These are phyloP conservation scores for Neurospora africana DNA, from an alignment of 495 filamentous ascomycete genomes.

Conservation along the genomic window DNA sequence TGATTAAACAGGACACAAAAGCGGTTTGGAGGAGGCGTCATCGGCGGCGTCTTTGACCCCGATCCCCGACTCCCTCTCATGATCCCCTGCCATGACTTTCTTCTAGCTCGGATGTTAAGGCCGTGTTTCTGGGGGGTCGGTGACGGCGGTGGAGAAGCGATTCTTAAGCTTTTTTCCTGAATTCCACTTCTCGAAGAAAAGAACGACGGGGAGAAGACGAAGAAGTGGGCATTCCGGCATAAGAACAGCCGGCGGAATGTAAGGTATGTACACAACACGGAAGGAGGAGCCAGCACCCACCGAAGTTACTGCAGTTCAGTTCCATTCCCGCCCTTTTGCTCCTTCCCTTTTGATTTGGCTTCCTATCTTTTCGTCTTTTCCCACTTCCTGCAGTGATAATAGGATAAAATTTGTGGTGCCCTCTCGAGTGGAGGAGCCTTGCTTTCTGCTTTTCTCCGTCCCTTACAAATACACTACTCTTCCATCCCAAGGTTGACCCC, in stretches of 20 bases:
- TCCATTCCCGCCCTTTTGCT: background rate
- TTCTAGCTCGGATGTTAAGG: background rate
- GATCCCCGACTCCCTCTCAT: background rate
- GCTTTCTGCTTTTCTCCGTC: background rate
- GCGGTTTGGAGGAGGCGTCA: background rate
- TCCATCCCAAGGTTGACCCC: background rate
- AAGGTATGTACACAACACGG: background rate
- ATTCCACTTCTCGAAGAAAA: background rate
- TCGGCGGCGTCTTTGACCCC: background rate
- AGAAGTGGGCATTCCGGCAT: background rate
- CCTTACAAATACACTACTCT: background rate
- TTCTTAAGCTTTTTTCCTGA: background rate
- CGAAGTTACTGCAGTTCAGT: background rate
- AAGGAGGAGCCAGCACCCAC: background rate
- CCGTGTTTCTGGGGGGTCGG: background rate
- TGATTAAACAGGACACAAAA: background rate
- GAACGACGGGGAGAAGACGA: background rate
- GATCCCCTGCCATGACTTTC: background rate
- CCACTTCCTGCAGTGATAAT: background rate
- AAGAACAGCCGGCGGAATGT: background rate
- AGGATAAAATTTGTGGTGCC: background rate
- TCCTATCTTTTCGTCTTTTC: background rate
- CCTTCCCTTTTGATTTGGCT: background rate
- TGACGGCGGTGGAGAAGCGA: background rate
- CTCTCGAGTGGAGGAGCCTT: background rate